phyloP scores from a whole-genome alignment of 1,139 yeast genomes.

The Scheffersomyces insectosa region DNA sequence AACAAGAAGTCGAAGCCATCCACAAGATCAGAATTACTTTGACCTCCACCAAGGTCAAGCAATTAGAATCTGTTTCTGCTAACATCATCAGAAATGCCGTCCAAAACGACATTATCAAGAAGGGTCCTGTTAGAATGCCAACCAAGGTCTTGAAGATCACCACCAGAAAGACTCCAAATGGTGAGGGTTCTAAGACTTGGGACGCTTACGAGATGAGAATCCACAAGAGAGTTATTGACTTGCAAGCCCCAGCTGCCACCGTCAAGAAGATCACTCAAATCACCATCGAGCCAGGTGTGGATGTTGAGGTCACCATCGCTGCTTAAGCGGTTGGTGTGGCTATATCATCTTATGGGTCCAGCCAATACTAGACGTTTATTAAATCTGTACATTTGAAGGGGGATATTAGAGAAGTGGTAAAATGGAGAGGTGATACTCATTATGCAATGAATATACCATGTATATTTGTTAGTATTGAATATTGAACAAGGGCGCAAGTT shows the following conservation, averaged over 20 bases:
- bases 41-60: slow-evolving; percentile 98
- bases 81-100: slow-evolving; percentile 89
- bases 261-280: slow-evolving; percentile 96
- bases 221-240: slow-evolving; percentile 99
- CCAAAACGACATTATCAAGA: slow-evolving; percentile 78
- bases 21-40: slow-evolving; percentile 99
- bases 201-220: slow-evolving; percentile 99
- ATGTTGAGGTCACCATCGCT: slow-evolving; percentile 33
- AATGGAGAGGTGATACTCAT: no score
- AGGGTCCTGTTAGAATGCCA: slow-evolving; percentile 99
- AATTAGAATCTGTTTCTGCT: slow-evolving; percentile 88
- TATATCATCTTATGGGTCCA: not conserved
- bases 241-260: slow-evolving; percentile 93
- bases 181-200: slow-evolving; percentile 99
- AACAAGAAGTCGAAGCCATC: slow-evolving; percentile 73
- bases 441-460: no score
- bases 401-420: no score
- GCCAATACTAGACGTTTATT: slow-evolving; percentile 3
- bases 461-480: no score
- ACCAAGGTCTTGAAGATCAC: slow-evolving; percentile 97
- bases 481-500: no score
- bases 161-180: slow-evolving; percentile 99
- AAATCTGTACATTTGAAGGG: slow-evolving; percentile 1
- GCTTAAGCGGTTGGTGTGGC: slow-evolving; percentile 18
- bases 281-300: slow-evolving; percentile 65